Base-by-base conservation (phyloP, 495 filamentous ascomycete genomes). In the Penicillium fimorum region DNA sequence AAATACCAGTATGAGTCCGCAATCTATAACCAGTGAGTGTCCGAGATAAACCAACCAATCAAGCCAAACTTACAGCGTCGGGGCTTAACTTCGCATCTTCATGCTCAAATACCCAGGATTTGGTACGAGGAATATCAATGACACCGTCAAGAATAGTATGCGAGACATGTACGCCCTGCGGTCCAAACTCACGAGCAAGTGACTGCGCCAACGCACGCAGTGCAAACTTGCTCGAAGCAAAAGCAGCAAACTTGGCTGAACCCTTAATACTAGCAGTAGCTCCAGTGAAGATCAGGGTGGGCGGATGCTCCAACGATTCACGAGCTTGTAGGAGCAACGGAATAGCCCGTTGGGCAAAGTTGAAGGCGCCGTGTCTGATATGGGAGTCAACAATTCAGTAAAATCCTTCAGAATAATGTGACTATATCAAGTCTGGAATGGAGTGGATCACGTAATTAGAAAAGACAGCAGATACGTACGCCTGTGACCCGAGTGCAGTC, bases 1-100 rank as follows among this genome's bases (percentile, higher is more conserved):
- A 96, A 66, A 71, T 88, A 75, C 92, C 91, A 96, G 66, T 97
- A 96, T 45, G 82, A 75, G 52, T 96, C 91, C 53, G 92, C 92
- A 78, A 96, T 96, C 88, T 94, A 66, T 13, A 30, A 29, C n/a
- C 48, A 43, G 50, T 72, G 40, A 73, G 61, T 50, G 2, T 32
- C 45, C 4, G 11, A 25, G 10, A 6, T 9, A 25, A 50, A 15
- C 15, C 12, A 35, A 25, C 11, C 6, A 17, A 29, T 53, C 10
- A 38, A 25, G 5, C 5, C 37, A 41, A 46, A 17, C 89, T 81
- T 70, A 94, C 90, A 63, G 88, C 89, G 63, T 90, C 85, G n/a
- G 89, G 77, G 61, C 76, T 86, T 47, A 96, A 79, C 74, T 93
- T 95, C 0, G 84, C 85, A 73, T 92, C 90, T 41, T 72, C 76